These are phyloP conservation scores for Claviceps sp. DNA, from an alignment of 2,329 filamentous ascomycete genomes.

Conservation along the genomic window DNA sequence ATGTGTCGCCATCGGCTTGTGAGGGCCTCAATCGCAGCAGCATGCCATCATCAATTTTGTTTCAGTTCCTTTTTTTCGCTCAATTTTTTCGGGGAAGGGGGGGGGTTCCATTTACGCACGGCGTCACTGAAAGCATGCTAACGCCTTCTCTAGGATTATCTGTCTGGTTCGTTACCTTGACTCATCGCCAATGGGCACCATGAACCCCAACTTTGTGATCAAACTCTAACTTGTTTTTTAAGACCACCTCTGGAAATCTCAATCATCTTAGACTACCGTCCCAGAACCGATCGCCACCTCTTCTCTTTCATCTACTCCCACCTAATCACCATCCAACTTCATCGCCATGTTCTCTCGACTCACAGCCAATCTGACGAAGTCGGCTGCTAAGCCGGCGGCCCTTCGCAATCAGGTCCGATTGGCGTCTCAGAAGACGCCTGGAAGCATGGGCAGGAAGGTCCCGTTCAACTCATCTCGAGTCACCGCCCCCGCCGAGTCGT, in stretches of 20 bases:
- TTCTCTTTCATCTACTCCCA: background rate
- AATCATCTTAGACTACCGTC: slow-evolving; percentile 15
- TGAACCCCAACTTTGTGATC: slow-evolving; percentile 14
- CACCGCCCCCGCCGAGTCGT: slow-evolving; percentile 46
- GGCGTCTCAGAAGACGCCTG: slow-evolving; percentile 30
- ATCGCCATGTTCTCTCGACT: slow-evolving; percentile 48
- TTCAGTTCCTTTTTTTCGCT: background rate
- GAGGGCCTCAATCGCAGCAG: no score
- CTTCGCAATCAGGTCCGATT: slow-evolving; percentile 26
- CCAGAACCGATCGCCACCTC: background rate
- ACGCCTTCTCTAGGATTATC: slow-evolving; percentile 50
- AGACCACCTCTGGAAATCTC: slow-evolving; percentile 31
- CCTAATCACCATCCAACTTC: slow-evolving; percentile 1
- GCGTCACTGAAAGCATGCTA: slow-evolving; percentile 20
- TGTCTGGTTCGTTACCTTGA: slow-evolving; percentile 47
- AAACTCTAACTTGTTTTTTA: slow-evolving; percentile 8
- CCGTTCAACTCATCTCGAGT: slow-evolving; percentile 42
- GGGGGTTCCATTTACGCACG: background rate
- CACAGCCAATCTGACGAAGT: slow-evolving; percentile 37
- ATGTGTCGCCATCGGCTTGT: slow-evolving; percentile 19
- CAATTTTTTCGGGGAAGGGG: background rate
- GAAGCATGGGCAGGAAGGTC: slow-evolving; percentile 57
- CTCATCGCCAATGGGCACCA: slow-evolving; percentile 24
- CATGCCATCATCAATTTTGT: no score
- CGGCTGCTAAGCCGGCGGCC: slow-evolving; percentile 32